Conservation (phyloP, 305 asterid genomes). For the Lippia alba region DNA sequence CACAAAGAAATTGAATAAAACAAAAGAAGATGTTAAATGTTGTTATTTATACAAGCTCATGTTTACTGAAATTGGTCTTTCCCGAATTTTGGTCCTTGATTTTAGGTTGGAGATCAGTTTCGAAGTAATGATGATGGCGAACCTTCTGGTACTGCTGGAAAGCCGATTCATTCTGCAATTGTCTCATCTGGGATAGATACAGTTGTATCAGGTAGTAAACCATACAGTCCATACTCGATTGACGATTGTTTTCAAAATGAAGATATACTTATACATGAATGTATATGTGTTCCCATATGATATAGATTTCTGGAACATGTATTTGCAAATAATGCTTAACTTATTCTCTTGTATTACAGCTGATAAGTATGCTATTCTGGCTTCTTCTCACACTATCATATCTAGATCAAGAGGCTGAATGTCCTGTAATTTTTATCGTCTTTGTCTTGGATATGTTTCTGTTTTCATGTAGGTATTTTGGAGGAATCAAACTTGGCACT, state of each 20-base stretch:
- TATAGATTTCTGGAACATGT: constrained; percentile 17
- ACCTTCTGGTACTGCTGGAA: constrained; percentile 97
- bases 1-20: constrained; percentile 4
- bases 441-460: constrained; percentile 22
- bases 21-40: constrained; percentile 6
- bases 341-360: neutral
- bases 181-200: constrained; percentile 84
- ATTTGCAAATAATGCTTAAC: constrained; percentile 18
- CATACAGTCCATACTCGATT: neutral
- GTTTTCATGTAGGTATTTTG: constrained; percentile 63
- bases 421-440: neutral
- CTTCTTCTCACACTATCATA: neutral
- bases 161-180: constrained; percentile 88
- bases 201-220: constrained; percentile 68
- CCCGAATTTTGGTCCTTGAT: neutral
- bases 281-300: too few relatives aligned
- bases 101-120: constrained; percentile 87
- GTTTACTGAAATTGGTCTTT: constrained; percentile 13
- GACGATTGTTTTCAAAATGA: neutral
- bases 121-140: constrained; percentile 93
- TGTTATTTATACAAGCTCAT: constrained; percentile 21
- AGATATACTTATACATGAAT: too few relatives aligned
- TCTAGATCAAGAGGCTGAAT: neutral
- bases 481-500: constrained; percentile 96
- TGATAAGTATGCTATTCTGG: neutral